Evolutionary conservation across 169 alveolate species (phyloP), one percentile per base, ranked within the genome.

Genomic region (Plasmodium gonderi): DNA sequence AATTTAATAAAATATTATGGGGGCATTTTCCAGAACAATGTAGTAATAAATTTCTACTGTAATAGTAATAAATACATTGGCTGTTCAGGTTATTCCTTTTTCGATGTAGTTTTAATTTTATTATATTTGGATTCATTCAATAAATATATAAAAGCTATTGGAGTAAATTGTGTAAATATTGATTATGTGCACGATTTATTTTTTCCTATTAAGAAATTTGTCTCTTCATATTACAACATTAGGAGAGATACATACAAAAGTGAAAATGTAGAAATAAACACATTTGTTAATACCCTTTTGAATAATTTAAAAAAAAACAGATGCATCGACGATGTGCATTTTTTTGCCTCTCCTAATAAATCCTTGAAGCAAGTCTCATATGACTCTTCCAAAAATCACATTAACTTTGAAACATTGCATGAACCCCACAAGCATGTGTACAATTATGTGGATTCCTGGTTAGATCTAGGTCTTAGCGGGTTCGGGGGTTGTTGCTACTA

Each of bases 401-500:
- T 83, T 0, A 20, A 68, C 14, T 83, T 83, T 14, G 78, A 83
- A n/a, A 49, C 38, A 0, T 23, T 42, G 11, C 29, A 79, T 23
- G 51, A 69, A 14, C 17, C 42, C 14, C 23, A n/a, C 36, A 72
- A 69, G n/a, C 92, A 83, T 26, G 77, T 68, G 14, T 83, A 72
- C 40, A 83, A 83, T 31, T 49, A 69, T 9, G 44, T 83, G 8
- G 92, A 44, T 1, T 36, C 36, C 11, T 83, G 92, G 92, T 23
- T 83, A n/a, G 31, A 69, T 7, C 74, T 83, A 7, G 77, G 79
- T 0, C 29, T 83, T n/a, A 83, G 38, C 23, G 92, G 92, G 9
- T 83, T 83, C 44, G 92, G 92, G 14, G 92, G 92, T 1, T 83
- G 92, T 26, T 83, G 92, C 38, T 83, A 69, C 42, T 83, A 83